Base-by-base conservation (phyloP, 2,329 filamentous ascomycete genomes). In the Zalaria sp. region DNA sequence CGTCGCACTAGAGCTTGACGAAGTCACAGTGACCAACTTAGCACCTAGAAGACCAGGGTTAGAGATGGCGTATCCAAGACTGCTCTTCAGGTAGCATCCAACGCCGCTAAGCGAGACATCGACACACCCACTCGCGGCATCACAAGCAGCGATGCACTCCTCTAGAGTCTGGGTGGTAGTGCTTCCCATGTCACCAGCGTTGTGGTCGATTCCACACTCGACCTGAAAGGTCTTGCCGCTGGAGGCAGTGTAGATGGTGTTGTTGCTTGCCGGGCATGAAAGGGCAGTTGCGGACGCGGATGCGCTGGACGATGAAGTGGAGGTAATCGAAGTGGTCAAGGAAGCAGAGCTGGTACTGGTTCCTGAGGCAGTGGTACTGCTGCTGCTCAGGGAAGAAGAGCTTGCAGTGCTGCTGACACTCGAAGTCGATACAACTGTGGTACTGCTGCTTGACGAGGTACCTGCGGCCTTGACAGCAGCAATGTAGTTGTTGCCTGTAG, bases 171-270 rank as follows among this genome's bases (percentile, higher is more conserved):
- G 26, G 18, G 48, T 47, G 11, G 43, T 47, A 4, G 42, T 43
- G 26, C 27, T 44, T 7, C 25, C 31, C 42, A 57, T 48, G 42
- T 58, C 53, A 28, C 54, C 55, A 4, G 46, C 53, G 6, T 43
- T 37, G 36, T 57, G 52, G 34, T 58, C 55, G 18, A 54, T 49
- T 27, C 46, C 50, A 43, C 55, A 57, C 32, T 54, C 49, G 36
- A 56, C 46, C 18, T 46, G 9, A 37, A 49, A 54, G 4, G 36
- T 39, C 3, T 44, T 42, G 25, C 50, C 49, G 27, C 41, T 51
- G 11, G 41, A 10, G 5, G 43, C 47, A 10, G 39, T 47, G 39
- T 53, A 53, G 35, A 36, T 18, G 7, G 48, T 51, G 27, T 43
- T 45, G 42, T 59, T 53, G 9, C 48, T 51, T 4, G 38, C 41